A percentile compares a stretch with the other conserved stretches of the same genome.
Conservation (phyloP, 1,284 basidiomycete species). For the Heliocybe sulcata region DNA sequence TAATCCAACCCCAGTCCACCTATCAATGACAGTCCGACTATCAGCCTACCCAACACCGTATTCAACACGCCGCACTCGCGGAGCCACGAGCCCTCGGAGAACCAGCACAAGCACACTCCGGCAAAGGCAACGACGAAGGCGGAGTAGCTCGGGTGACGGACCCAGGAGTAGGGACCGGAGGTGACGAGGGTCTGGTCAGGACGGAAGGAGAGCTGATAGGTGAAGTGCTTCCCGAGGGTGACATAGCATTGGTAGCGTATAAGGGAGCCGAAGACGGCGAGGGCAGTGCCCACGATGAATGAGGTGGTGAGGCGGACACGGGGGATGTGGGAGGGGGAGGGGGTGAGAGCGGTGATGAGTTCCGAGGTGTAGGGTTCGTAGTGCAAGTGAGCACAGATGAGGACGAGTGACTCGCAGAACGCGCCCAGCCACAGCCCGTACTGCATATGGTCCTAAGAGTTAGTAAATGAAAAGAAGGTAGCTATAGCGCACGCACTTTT, state of each 20-base stretch:
- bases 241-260: conserved; percentile 6
- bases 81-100: conserved; percentile 6
- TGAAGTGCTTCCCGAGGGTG: conserved; percentile 21
- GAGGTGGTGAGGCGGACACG: not conserved
- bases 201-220: conserved; percentile 20
- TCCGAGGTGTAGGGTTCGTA: not conserved
- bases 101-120: conserved; percentile 4
- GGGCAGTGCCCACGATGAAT: not conserved
- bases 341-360: not conserved
- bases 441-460: not conserved
- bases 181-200: conserved; percentile 21
- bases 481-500: not conserved
- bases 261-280: not conserved
- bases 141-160: conserved; percentile 24
- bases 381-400: not conserved
- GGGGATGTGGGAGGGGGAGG: not conserved
- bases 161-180: conserved; percentile 20
- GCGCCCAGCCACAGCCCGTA: not conserved
- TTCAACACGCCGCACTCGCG: not conserved
- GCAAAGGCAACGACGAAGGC: conserved; percentile 6
- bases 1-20: not conserved
- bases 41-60: not conserved
- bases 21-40: not conserved
- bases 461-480: not conserved
- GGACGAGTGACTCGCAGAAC: not conserved